A percentile compares a stretch with the other conserved stretches of the same genome.
Evolutionary conservation across 2,329 filamentous ascomycete genomes (phyloP).

Genomic region (Cadophora gregata): DNA sequence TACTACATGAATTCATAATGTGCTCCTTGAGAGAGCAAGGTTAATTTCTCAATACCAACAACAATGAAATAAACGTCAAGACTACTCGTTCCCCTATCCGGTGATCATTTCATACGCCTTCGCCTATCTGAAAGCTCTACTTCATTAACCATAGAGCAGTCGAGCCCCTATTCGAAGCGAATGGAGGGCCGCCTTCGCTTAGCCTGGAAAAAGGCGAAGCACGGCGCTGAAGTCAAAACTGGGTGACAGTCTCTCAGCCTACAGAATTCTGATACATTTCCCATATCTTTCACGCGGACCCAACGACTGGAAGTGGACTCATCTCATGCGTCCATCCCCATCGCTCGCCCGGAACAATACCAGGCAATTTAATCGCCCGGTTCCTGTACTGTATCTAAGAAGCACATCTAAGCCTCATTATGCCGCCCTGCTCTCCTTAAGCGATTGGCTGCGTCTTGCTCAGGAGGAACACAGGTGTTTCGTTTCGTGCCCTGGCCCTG

Average conservation of each 20-base stretch:
- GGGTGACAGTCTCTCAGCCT: too few species aligned
- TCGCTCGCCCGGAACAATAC: background rate
- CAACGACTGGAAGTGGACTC: background rate
- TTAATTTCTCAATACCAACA: constrained; percentile 3
- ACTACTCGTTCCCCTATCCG: background rate
- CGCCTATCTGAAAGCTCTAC: background rate
- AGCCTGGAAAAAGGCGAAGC: background rate
- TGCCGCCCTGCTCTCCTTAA: background rate
- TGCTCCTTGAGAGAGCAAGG: background rate
- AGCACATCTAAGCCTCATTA: background rate
- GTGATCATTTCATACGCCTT: background rate
- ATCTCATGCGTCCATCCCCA: background rate
- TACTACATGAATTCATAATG: constrained; percentile 11
- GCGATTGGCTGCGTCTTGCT: background rate
- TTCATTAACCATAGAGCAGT: background rate
- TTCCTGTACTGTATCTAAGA: too few species aligned
- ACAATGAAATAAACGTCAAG: constrained; percentile 12
- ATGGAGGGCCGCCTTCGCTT: background rate
- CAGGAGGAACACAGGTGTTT: background rate
- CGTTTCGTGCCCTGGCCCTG: background rate
- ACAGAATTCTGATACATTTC: too few species aligned
- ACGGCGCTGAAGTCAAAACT: background rate
- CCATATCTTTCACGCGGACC: too few species aligned
- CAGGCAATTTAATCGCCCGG: too few species aligned
- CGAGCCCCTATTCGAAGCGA: background rate